Percentiles rank a stretch among this genome's conserved stretches.
These are phyloP conservation scores for Ascodesmis nigricans DNA, from an alignment of 495 filamentous ascomycete species.

Conservation along the genomic window DNA sequence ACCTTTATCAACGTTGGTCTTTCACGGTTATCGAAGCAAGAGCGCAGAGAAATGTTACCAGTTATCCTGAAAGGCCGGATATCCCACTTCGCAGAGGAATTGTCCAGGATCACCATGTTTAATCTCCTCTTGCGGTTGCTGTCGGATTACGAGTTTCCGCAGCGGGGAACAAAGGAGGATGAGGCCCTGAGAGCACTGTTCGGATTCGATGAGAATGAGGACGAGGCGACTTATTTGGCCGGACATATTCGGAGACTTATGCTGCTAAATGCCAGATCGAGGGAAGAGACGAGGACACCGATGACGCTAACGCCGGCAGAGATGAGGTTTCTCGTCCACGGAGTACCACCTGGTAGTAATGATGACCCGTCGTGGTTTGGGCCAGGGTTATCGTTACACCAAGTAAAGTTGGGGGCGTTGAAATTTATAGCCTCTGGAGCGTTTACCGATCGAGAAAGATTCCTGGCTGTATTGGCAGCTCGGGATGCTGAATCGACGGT, in stretches of 20 bases:
- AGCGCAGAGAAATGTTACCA: constrained; percentile 47
- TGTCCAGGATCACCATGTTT: constrained; percentile 53
- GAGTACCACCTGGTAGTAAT: too few relatives aligned
- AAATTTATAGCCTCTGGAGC: constrained; percentile 62
- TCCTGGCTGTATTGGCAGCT: constrained; percentile 64
- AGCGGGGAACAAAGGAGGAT: constrained; percentile 60
- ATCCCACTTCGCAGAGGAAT: constrained; percentile 36
- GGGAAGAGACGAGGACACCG: constrained; percentile 9
- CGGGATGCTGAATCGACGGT: constrained; percentile 63
- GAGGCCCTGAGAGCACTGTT: constrained; percentile 38
- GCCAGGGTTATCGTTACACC: too few relatives aligned
- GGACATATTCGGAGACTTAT: constrained; percentile 61
- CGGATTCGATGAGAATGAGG: constrained; percentile 33
- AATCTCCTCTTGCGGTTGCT: constrained; percentile 62
- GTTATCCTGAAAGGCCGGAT: constrained; percentile 52
- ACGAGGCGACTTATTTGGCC: constrained; percentile 55
- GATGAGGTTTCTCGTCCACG: too few relatives aligned
- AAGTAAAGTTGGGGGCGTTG: constrained; percentile 38
- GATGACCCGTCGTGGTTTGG: too few relatives aligned
- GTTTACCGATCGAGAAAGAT: constrained; percentile 52
- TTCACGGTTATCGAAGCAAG: constrained; percentile 34
- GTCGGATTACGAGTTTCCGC: constrained; percentile 45
- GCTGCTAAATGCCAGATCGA: constrained; percentile 39
- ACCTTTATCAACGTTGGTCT: constrained; percentile 76
- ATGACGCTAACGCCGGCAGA: too few relatives aligned